Percentiles rank a stretch among this genome's conserved stretches.
phyloP scores from a whole-genome alignment of 208 protist species.

The Trypanosoma conorhini region DNA sequence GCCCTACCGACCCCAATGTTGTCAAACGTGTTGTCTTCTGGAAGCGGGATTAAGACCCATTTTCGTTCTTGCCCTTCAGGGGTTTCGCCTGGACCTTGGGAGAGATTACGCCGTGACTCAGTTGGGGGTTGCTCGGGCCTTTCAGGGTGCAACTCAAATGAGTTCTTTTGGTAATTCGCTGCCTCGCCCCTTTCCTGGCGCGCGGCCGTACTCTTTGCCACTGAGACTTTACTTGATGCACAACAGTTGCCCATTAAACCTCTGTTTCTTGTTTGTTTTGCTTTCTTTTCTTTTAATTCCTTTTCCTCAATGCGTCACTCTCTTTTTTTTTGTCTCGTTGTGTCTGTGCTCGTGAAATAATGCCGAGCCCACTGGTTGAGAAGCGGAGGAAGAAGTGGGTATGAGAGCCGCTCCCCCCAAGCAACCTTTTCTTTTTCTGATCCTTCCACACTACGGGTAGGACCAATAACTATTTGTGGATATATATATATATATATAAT shows the following conservation, averaged over 20 bases:
- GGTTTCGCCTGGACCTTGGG: neutral
- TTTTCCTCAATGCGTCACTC: neutral
- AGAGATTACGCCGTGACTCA: neutral
- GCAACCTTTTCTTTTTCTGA: no score
- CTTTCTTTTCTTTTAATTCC: neutral
- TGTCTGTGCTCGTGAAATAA: no score
- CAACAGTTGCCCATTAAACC: slow-evolving; percentile 11
- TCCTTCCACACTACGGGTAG: no score
- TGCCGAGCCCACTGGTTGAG: no score
- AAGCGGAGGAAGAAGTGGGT: no score
- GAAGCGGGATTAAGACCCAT: neutral
- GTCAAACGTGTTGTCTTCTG: neutral
- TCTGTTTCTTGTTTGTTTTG: neutral
- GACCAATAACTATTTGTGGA: no score
- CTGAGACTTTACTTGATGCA: neutral
- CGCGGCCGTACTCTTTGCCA: neutral
- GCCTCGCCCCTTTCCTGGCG: neutral
- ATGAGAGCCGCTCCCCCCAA: no score
- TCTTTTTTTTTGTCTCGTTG: neutral
- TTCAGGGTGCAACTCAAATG: neutral
- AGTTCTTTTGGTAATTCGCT: neutral
- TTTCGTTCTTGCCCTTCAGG: neutral
- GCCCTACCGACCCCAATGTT: neutral
- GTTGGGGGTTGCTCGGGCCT: neutral
- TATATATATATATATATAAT: slow-evolving; percentile 12